A percentile compares a stretch with the other conserved stretches of the same genome.
These are phyloP conservation scores for Neofusicoccum sp. DNA, from an alignment of 2,329 filamentous ascomycete genomes.

Conservation along the genomic window DNA sequence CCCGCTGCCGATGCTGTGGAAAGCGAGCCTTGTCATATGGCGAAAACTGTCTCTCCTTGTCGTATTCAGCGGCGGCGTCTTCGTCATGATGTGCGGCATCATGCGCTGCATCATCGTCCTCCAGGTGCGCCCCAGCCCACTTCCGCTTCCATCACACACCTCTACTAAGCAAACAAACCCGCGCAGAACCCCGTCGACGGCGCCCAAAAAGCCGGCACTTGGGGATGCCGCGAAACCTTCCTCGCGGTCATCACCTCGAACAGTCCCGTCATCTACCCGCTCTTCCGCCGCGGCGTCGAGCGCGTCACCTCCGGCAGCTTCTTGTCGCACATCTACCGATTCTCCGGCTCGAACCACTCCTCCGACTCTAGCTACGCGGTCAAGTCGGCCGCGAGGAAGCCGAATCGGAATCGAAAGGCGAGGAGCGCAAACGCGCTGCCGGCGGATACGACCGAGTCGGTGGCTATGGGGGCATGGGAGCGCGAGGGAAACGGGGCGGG, in stretches of 20 bases:
- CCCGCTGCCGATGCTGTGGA: constrained; percentile 60
- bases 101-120: constrained; percentile 57
- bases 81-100: constrained; percentile 59
- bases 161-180: no score
- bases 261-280: constrained; percentile 45
- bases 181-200: constrained; percentile 43
- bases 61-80: constrained; percentile 59
- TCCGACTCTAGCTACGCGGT: no score
- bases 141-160: no score
- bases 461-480: no score
- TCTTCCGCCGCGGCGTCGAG: constrained; percentile 22
- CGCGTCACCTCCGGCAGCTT: constrained; percentile 35
- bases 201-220: constrained; percentile 45
- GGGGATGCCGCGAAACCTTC: constrained; percentile 50
- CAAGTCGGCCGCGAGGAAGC: no score
- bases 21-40: constrained; percentile 50
- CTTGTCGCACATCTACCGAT: no score
- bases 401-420: no score
- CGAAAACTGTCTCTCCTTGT: constrained; percentile 58
- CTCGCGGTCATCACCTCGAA: constrained; percentile 49
- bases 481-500: no score
- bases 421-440: no score
- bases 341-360: no score
- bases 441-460: no score
- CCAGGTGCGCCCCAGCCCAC: no score